Percentiles rank a stretch among this genome's conserved stretches.
Evolutionary conservation across 345 rosid species (phyloP).

Genomic region (Gossypium arboreum): DNA sequence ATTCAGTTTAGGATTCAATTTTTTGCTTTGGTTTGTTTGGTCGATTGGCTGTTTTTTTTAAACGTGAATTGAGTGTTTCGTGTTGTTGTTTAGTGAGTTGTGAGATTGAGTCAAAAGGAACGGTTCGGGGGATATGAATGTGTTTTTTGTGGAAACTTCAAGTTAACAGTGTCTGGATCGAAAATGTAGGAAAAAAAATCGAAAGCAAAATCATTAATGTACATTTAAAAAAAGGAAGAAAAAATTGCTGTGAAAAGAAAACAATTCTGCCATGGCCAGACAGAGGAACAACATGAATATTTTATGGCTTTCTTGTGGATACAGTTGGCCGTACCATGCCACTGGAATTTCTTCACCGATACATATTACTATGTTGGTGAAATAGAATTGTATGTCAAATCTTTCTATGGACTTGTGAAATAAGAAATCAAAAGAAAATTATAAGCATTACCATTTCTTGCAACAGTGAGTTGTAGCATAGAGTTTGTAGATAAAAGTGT

Average conservation of each 20-base stretch:
- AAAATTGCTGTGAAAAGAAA: background rate
- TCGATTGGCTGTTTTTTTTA: constrained; percentile 1
- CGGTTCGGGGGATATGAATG: constrained; percentile 1
- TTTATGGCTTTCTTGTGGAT: background rate
- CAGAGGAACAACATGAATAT: background rate
- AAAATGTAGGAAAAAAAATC: background rate
- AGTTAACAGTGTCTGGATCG: background rate
- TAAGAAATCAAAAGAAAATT: background rate
- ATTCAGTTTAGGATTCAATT: background rate
- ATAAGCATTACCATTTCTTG: background rate
- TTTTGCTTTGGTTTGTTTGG: background rate
- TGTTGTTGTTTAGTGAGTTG: constrained; percentile 8
- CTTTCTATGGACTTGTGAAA: background rate
- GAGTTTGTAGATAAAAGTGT: background rate
- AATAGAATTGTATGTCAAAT: background rate
- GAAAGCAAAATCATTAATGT: background rate
- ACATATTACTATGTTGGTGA: background rate
- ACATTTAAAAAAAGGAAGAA: background rate
- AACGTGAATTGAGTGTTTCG: background rate
- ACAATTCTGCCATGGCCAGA: background rate
- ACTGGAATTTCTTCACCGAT: background rate
- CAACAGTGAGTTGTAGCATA: background rate
- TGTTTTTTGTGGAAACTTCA: constrained; percentile 6
- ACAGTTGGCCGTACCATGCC: background rate
- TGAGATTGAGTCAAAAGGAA: background rate